These are phyloP conservation scores for Debaryomyces subglobosus DNA, from an alignment of 1,139 yeast genomes.

Conservation along the genomic window DNA sequence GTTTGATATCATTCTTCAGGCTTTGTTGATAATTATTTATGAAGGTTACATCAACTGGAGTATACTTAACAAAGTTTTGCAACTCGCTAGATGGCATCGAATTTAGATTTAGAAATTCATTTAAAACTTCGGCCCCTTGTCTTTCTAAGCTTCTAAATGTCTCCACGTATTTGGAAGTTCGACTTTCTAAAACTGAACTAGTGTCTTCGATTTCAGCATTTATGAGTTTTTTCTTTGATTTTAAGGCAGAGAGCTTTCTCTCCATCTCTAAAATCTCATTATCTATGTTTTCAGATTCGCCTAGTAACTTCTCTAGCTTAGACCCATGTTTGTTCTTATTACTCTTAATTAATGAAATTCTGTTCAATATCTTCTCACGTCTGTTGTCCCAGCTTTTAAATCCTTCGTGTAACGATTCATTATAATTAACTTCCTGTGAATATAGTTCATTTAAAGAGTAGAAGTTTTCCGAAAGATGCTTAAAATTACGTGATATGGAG, in stretches of 20 bases:
- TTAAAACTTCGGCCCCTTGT: constrained; percentile 40
- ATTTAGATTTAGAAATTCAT: constrained; percentile 25
- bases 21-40: constrained; percentile 17
- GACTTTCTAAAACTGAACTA: constrained; percentile 57
- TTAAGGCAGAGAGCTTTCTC: constrained; percentile 34
- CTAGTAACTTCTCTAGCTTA: constrained; percentile 41
- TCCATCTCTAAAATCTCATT: constrained; percentile 48
- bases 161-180: constrained; percentile 47
- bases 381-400: constrained; percentile 51
- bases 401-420: constrained; percentile 29
- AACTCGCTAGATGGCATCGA: constrained; percentile 27
- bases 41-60: constrained; percentile 38
- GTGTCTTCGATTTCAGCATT: constrained; percentile 51
- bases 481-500: constrained; percentile 29
- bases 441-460: constrained; percentile 56
- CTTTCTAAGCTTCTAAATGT: constrained; percentile 43
- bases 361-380: constrained; percentile 35
- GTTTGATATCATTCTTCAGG: background rate
- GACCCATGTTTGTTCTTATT: constrained; percentile 48
- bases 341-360: constrained; percentile 46
- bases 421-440: constrained; percentile 36
- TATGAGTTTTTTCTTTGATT: constrained; percentile 40
- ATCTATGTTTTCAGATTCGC: constrained; percentile 39
- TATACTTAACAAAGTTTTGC: constrained; percentile 21
- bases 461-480: constrained; percentile 44